These are phyloP conservation scores for Globisporangium spiculum DNA, from an alignment of 352 stramenopile species.

Conservation along the genomic window DNA sequence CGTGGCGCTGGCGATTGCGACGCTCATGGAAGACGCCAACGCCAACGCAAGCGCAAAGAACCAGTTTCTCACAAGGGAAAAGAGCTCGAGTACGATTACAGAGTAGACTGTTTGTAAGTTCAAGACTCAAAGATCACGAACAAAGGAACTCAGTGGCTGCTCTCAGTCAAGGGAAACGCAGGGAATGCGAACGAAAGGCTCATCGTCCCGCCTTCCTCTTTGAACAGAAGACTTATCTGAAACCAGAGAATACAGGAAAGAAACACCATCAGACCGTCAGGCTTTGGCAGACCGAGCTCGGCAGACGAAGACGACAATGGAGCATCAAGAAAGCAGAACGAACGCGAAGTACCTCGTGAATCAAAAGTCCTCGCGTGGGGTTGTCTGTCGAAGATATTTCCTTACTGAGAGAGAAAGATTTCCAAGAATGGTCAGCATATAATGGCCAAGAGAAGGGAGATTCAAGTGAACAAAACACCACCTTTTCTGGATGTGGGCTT, in stretches of 20 bases:
- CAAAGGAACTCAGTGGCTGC: neutral
- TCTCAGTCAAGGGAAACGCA: neutral
- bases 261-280: neutral
- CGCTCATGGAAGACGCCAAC: constrained; percentile 64
- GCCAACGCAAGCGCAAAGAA: constrained; percentile 23
- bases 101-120: neutral
- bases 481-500: constrained; percentile 8
- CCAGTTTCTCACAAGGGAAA: neutral
- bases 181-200: neutral
- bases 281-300: neutral
- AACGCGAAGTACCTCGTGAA: constrained; percentile 10
- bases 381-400: constrained; percentile 5
- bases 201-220: constrained; percentile 30
- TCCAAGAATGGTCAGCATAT: neutral
- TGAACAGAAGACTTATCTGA: constrained; percentile 30
- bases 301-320: neutral
- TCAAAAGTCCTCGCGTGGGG: neutral
- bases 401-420: constrained; percentile 6
- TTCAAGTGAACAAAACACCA: neutral
- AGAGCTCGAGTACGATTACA: neutral
- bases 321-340: neutral
- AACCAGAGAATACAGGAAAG: constrained; percentile 2
- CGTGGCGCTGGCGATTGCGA: constrained; percentile 59
- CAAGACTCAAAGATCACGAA: neutral
- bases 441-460: neutral